Evolutionary conservation across 2,329 filamentous ascomycete genomes (phyloP), one percentile per base, ranked within the genome.

Genomic region (Spiromastix sp.): DNA sequence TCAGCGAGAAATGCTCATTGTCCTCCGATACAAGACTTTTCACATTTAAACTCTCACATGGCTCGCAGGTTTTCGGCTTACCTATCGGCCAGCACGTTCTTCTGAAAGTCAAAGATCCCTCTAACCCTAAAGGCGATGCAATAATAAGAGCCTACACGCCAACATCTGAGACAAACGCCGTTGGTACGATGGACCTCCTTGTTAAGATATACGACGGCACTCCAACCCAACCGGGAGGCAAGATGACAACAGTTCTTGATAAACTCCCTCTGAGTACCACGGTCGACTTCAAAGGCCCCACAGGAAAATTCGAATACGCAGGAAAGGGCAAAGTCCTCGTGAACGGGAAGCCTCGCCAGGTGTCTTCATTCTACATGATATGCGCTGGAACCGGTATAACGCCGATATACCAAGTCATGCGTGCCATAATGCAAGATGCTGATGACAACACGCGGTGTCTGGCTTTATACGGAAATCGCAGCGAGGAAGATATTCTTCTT

Each of bases 101-200:
- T 76, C 72, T 94, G 50, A 80, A 83, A 3, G 66, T 93, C 3
- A 74, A 74, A 17, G 83, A 93, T 50, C 77, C 81, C 0, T 75
- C 68, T 0, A 79, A 76, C 0, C 66, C 67, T 30, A 47, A 37
- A 2, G 47, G 68, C 15, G 81, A 89, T 50, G 68, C 77, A 20
- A 80, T 93, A 46, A 86, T 93, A 48, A 74, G 87, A 15, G 78
- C 83, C 4, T 95, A 94, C 61, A 95, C 87, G 1, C 87, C 86
- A 0, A 74, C 91, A 18, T 87, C 83, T 0, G 68, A 81, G 33
- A 69, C 64, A 3, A 60, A 57, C 1, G 67, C 77, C 15, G 61
- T 64, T 38, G 86, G 85, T 0, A 68, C 60, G 34, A 63, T 93
- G 18, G 74, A 87, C 33, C 66, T 95, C 1, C 70, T 95, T 0